Base-by-base conservation (phyloP, 768 basidiomycete genomes). In the Psilocybe cubensis region DNA sequence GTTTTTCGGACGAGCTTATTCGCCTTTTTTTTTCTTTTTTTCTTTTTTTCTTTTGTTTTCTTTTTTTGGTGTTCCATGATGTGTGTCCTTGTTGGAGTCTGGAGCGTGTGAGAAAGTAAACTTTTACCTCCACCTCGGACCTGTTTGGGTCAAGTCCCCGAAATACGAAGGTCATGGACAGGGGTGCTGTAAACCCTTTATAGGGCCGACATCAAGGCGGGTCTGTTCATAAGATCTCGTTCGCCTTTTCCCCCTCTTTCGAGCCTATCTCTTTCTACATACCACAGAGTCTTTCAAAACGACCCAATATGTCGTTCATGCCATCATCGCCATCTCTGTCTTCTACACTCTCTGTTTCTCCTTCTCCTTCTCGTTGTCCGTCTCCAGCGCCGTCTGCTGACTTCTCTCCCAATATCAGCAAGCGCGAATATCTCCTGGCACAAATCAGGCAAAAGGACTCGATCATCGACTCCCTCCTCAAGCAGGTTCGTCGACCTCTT, bases 401-500 rank as follows among this genome's bases (percentile, higher is more conserved):
- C 64, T 69, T 70, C 63, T 66, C 61, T 18, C 74, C 71, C 28
- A 54, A 52, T 50, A 65, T 65, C 64, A 94, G 92, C 68, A 93
- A 93, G 76, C 85, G 91, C 56, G 92, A 94, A 66, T 92, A 92
- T 67, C 78, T 94, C 17, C 82, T 94, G 23, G 89, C 91, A 4
- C 90, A 94, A 68, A 87, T 94, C 61, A 83, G 87, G 52, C 92
- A 94, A 74, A 94, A 94, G 75, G 92, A 94, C 74, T 79, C 84
- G 18, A 88, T 94, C 63, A 94, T 94, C 63, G 89, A 92, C 60
- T 89, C 86, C 12, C 83, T 94, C 12, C 80, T 94, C 62, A 92
- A 92, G 68, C 91, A 93, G 78, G 91, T 87, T 29, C 12, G 78
- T 69, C 2, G 28, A 52, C 1, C 44, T 40, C 18, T 12, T 17